Evolutionary conservation across 2,329 filamentous ascomycete genomes (phyloP).

Genomic region (Neonectria coccinea): DNA sequence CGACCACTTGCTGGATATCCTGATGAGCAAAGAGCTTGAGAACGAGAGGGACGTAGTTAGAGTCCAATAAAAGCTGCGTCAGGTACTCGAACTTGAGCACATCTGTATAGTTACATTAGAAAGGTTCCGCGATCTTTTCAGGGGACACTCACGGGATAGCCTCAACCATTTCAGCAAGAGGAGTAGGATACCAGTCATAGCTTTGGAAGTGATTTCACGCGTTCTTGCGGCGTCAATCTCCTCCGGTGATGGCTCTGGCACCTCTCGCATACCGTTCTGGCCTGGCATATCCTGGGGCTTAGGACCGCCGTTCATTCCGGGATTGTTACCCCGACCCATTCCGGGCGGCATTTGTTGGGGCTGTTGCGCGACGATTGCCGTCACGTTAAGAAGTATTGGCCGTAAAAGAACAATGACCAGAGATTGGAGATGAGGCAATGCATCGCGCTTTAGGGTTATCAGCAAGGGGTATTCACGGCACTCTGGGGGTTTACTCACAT

Average conservation of each 20-base stretch:
- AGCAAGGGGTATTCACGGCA: background rate
- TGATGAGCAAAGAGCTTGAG: conserved; percentile 95
- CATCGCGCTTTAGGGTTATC: conserved; percentile 66
- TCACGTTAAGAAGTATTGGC: conserved; percentile 87
- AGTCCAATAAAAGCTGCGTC: conserved; percentile 91
- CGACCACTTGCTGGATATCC: conserved; percentile 90
- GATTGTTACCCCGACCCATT: conserved; percentile 54
- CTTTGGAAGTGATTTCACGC: conserved; percentile 90
- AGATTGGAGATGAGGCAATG: conserved; percentile 89
- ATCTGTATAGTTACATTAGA: conserved; percentile 64
- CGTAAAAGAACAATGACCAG: conserved; percentile 93
- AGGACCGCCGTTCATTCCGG: conserved; percentile 56
- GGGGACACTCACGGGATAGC: conserved; percentile 78
- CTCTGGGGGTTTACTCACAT: conserved; percentile 70
- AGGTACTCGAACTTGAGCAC: conserved; percentile 96
- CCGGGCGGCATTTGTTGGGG: conserved; percentile 59
- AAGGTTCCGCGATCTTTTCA: background rate
- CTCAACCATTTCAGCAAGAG: conserved; percentile 97
- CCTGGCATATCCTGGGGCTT: conserved; percentile 49
- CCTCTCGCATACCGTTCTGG: conserved; percentile 51
- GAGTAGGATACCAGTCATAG: conserved; percentile 88
- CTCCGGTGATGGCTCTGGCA: conserved; percentile 69
- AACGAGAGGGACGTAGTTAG: conserved; percentile 92
- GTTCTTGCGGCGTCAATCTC: conserved; percentile 85
- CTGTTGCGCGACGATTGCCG: conserved; percentile 78